Evolutionary conservation across 495 filamentous ascomycete genomes (phyloP).

Genomic region (Letharia columbiana): DNA sequence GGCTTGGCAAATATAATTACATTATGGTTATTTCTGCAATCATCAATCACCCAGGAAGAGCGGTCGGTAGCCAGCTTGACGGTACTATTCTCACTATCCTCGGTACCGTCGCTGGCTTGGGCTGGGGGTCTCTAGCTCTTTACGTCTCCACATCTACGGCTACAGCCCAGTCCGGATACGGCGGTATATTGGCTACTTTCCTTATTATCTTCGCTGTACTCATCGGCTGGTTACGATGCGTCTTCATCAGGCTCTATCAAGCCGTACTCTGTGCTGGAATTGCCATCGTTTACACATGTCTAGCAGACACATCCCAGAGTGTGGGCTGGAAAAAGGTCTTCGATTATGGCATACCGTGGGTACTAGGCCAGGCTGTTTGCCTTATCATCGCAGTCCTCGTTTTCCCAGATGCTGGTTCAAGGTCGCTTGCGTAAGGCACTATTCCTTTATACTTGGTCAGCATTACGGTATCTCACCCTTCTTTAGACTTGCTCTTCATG

Average conservation of each 20-base stretch:
- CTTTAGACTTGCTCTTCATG: constrained; percentile 24
- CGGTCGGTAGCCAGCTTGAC: constrained; percentile 48
- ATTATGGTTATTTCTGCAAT: constrained; percentile 45
- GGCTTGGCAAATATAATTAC: constrained; percentile 46
- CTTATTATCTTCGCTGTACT: constrained; percentile 43
- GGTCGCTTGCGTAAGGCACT: constrained; percentile 37
- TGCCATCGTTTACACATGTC: constrained; percentile 43
- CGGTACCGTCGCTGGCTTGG: constrained; percentile 48
- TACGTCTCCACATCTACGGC: constrained; percentile 42
- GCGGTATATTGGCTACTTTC: constrained; percentile 45
- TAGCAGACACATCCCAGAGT: constrained; percentile 38
- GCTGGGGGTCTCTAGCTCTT: constrained; percentile 45
- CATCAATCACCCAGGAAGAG: constrained; percentile 46
- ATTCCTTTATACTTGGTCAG: not conserved
- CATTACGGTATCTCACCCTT: constrained; percentile 7
- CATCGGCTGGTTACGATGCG: constrained; percentile 44
- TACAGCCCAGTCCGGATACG: constrained; percentile 38
- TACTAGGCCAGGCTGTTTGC: constrained; percentile 44
- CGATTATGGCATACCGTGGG: constrained; percentile 49
- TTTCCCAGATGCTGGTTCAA: constrained; percentile 46
- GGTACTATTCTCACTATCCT: constrained; percentile 44
- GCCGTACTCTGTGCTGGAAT: constrained; percentile 45
- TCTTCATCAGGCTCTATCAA: constrained; percentile 47
- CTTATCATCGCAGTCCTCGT: constrained; percentile 38
- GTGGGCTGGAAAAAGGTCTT: constrained; percentile 42